Conservation (phyloP, 129 eudicot species). For the Arctium lappa region DNA sequence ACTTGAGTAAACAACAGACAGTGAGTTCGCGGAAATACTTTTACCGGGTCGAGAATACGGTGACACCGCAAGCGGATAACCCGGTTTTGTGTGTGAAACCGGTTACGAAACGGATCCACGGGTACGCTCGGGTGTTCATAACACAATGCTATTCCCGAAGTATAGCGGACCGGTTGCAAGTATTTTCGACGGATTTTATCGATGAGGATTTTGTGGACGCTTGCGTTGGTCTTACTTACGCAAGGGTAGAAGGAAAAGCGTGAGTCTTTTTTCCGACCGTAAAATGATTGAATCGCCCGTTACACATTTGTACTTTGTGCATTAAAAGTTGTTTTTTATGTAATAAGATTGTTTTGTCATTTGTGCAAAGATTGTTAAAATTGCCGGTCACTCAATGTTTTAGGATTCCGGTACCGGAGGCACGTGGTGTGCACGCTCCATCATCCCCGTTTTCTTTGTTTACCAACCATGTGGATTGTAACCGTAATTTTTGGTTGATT, state of each 20-base stretch:
- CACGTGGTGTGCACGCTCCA: not conserved
- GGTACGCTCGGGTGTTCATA: slow-evolving; percentile 68
- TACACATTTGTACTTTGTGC: not conserved
- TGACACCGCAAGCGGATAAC: slow-evolving; percentile 90
- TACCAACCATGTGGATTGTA: slow-evolving; percentile 30
- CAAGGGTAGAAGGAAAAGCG: slow-evolving; percentile 76
- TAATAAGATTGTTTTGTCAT: not conserved
- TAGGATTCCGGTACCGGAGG: not conserved
- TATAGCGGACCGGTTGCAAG: slow-evolving; percentile 61
- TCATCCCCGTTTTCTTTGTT: not conserved
- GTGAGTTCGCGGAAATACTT: slow-evolving; percentile 56
- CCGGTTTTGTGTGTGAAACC: slow-evolving; percentile 83
- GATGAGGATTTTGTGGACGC: slow-evolving; percentile 86
- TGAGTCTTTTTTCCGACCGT: not conserved
- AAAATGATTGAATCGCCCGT: not conserved
- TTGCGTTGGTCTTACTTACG: slow-evolving; percentile 75
- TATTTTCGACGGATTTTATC: slow-evolving; percentile 74
- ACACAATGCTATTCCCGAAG: slow-evolving; percentile 57
- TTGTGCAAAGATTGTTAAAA: not conserved
- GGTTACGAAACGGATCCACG: slow-evolving; percentile 77
- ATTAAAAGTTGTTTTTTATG: not conserved
- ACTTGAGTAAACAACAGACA: slow-evolving; percentile 59
- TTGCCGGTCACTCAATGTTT: not conserved
- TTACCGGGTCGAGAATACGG: slow-evolving; percentile 95
- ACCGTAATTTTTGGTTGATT: slow-evolving; percentile 20